phyloP scores from a whole-genome alignment of 768 basidiomycete genomes.

The Panaeolus cyanescens region DNA sequence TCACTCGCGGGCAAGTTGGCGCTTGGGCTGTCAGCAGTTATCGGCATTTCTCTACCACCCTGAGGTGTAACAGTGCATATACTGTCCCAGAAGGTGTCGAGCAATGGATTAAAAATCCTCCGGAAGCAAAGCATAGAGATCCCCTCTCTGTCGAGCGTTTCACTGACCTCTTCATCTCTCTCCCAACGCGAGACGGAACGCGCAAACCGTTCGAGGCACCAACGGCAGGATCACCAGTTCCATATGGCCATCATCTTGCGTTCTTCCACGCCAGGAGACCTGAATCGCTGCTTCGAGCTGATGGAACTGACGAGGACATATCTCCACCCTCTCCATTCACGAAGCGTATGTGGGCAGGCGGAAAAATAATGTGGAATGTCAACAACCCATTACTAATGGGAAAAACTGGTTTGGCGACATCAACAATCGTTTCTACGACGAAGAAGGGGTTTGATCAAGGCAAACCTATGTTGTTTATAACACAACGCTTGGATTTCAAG shows the following conservation, averaged over 20 bases:
- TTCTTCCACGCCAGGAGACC: constrained; percentile 74
- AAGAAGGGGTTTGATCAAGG: constrained; percentile 68
- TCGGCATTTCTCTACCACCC: background rate
- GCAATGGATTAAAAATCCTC: background rate
- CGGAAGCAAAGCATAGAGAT: constrained; percentile 29
- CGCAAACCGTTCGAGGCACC: constrained; percentile 44
- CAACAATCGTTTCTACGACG: constrained; percentile 50
- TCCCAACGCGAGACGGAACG: constrained; percentile 72
- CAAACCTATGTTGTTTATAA: constrained; percentile 75
- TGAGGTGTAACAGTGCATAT: background rate
- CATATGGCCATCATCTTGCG: constrained; percentile 68
- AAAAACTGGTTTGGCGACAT: constrained; percentile 46
- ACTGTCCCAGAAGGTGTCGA: background rate
- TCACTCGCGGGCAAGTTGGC: background rate
- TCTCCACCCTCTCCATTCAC: constrained; percentile 75
- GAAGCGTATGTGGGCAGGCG: constrained; percentile 83
- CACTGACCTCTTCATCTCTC: constrained; percentile 64
- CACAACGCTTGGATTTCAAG: constrained; percentile 58
- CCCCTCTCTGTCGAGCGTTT: constrained; percentile 57
- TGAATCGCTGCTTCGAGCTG: constrained; percentile 55
- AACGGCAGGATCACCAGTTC: constrained; percentile 40
- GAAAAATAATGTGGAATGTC: constrained; percentile 63
- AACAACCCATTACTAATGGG: constrained; percentile 53
- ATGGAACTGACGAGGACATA: constrained; percentile 74
- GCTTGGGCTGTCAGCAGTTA: background rate